Evolutionary conservation across 139 green algal genomes (phyloP).

Genomic region (Helicosporidium sp.): DNA sequence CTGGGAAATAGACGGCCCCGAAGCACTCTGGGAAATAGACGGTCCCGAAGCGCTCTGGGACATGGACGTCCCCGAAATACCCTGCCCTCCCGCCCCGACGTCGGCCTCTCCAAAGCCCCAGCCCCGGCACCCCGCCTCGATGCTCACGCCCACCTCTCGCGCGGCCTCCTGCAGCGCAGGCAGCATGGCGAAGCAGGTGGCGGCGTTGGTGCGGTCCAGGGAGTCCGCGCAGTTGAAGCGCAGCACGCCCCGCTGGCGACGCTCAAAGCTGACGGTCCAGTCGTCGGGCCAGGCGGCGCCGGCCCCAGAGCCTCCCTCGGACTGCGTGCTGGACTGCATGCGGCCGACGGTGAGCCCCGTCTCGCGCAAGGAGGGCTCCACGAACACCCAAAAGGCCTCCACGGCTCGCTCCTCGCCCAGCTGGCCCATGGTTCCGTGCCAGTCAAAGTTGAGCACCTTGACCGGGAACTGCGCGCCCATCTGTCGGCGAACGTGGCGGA

Average conservation of each 20-base stretch:
- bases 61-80: too few relatives aligned
- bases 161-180: conserved; percentile 34
- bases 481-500: conserved; percentile 28
- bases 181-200: conserved; percentile 65
- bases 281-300: conserved; percentile 11
- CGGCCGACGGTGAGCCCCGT: too few relatives aligned
- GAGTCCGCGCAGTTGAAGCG: conserved; percentile 95
- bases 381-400: conserved; percentile 71
- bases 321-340: neutral
- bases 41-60: too few relatives aligned
- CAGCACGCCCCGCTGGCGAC: conserved; percentile 45
- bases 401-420: conserved; percentile 65
- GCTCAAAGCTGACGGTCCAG: conserved; percentile 34
- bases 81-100: too few relatives aligned
- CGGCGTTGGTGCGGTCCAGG: conserved; percentile 91
- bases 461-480: conserved; percentile 6
- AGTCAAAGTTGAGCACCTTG: conserved; percentile 72
- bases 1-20: too few relatives aligned
- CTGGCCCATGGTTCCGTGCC: conserved; percentile 78
- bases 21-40: too few relatives aligned
- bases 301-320: neutral
- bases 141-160: conserved; percentile 40
- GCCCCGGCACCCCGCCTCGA: too few relatives aligned
- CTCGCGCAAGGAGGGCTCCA: too few relatives aligned
- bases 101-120: too few relatives aligned